Evolutionary conservation across 768 basidiomycete species (phyloP).

Genomic region (Royoungia palumana): DNA sequence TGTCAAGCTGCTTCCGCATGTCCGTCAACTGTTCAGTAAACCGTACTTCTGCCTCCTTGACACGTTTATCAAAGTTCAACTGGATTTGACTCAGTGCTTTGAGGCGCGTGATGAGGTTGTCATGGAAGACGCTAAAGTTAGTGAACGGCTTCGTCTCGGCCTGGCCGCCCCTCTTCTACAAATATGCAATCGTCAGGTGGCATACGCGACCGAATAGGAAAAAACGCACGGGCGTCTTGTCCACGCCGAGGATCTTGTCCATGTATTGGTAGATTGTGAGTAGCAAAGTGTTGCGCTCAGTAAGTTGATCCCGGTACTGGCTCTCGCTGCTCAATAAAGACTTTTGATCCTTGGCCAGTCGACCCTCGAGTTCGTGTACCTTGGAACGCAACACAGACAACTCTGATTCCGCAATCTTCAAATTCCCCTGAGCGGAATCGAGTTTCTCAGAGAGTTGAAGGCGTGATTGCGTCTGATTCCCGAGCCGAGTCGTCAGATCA

Average conservation of each 20-base stretch:
- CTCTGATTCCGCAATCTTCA: slow-evolving; percentile 71
- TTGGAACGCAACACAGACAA: slow-evolving; percentile 54
- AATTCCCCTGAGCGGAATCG: slow-evolving; percentile 58
- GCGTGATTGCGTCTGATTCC: slow-evolving; percentile 82
- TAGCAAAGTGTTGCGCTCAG: slow-evolving; percentile 88
- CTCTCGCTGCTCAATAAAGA: slow-evolving; percentile 65
- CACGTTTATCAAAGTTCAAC: slow-evolving; percentile 79
- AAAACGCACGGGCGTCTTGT: slow-evolving; percentile 74
- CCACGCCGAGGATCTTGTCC: slow-evolving; percentile 89
- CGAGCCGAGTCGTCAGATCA: slow-evolving; percentile 75
- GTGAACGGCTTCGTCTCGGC: slow-evolving; percentile 90
- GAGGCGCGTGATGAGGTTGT: slow-evolving; percentile 85
- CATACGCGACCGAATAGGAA: not conserved
- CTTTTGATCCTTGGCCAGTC: slow-evolving; percentile 80
- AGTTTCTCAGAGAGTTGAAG: slow-evolving; percentile 88
- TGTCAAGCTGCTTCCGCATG: slow-evolving; percentile 84
- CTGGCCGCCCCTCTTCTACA: slow-evolving; percentile 68
- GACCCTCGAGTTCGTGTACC: slow-evolving; percentile 71
- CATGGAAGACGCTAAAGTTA: slow-evolving; percentile 91
- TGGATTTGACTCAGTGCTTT: slow-evolving; percentile 84
- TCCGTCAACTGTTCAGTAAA: slow-evolving; percentile 72
- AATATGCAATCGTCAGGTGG: not conserved
- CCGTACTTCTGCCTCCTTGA: slow-evolving; percentile 71
- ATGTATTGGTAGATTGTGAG: slow-evolving; percentile 93
- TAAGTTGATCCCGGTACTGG: slow-evolving; percentile 87